Evolutionary conservation across 129 eudicot species (phyloP).

Genomic region (Saposhnikovia divaricata): DNA sequence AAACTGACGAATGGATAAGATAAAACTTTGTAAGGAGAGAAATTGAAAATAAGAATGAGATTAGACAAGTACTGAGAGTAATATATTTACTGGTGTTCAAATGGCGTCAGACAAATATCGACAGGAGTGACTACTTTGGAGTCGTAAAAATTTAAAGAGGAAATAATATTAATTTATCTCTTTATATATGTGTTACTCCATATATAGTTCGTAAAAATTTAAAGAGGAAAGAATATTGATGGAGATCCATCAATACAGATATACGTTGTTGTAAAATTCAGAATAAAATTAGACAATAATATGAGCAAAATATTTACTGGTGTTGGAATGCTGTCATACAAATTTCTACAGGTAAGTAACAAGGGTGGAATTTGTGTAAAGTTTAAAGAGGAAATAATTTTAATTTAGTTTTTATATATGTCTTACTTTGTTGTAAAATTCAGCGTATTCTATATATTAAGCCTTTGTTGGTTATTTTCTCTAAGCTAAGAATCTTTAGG

Average conservation of each 20-base stretch:
- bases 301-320: too few species aligned
- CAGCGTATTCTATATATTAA: not conserved
- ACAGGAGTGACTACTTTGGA: not conserved
- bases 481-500: not conserved
- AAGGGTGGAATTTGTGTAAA: not conserved
- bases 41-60: not conserved
- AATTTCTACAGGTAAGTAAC: not conserved
- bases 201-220: too few species aligned
- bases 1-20: too few species aligned
- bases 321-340: not conserved
- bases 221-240: too few species aligned
- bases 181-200: not conserved
- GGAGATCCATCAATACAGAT: too few species aligned
- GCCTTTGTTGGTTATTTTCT: not conserved
- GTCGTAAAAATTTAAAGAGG: not conserved
- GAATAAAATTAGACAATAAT: too few species aligned
- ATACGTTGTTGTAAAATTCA: too few species aligned
- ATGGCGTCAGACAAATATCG: not conserved
- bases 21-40: not conserved
- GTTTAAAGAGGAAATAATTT: not conserved
- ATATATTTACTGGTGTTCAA: not conserved
- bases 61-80: not conserved
- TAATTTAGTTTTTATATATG: not conserved
- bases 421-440: not conserved
- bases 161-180: not conserved